These are phyloP conservation scores for Clonostachys rosea DNA, from an alignment of 2,329 filamentous ascomycete species.

Conservation along the genomic window DNA sequence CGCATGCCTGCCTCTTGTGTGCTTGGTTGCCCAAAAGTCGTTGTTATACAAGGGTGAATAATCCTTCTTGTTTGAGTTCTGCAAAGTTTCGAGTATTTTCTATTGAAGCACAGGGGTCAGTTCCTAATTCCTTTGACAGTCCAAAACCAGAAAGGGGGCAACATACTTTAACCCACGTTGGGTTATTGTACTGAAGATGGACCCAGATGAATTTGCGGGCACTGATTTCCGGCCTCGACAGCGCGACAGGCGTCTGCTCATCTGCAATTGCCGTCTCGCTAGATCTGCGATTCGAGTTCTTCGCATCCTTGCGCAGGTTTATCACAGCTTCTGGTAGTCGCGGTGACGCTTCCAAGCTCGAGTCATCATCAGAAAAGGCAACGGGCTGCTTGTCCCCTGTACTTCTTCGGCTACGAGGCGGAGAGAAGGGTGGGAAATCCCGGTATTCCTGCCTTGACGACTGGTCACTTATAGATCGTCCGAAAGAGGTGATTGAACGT, in stretches of 20 bases:
- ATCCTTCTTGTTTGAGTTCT: slow-evolving; percentile 27
- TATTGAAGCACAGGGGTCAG: slow-evolving; percentile 7
- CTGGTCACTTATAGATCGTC: slow-evolving; percentile 28
- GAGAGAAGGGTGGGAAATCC: slow-evolving; percentile 27
- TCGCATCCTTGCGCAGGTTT: slow-evolving; percentile 16
- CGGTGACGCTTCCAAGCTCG: slow-evolving; percentile 18
- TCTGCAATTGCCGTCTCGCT: slow-evolving; percentile 20
- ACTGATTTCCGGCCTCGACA: slow-evolving; percentile 23
- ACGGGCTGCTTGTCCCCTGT: slow-evolving; percentile 9
- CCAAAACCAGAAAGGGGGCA: neutral
- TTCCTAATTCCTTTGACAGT: neutral
- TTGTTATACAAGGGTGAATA: slow-evolving; percentile 33
- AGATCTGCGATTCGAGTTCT: slow-evolving; percentile 8
- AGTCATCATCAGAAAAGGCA: slow-evolving; percentile 13
- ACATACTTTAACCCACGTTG: slow-evolving; percentile 51
- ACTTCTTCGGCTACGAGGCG: slow-evolving; percentile 3
- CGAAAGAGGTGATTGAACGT: slow-evolving; percentile 18
- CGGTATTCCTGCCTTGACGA: slow-evolving; percentile 22
- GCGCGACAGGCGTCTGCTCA: slow-evolving; percentile 18
- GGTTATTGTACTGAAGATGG: slow-evolving; percentile 52
- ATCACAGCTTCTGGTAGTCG: slow-evolving; percentile 23
- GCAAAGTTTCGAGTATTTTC: slow-evolving; percentile 39
- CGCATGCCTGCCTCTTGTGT: slow-evolving; percentile 40
- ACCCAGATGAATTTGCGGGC: slow-evolving; percentile 52
- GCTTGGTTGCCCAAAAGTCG: slow-evolving; percentile 43